Evolutionary conservation across 345 rosid genomes (phyloP), one percentile per base, ranked within the genome.

Genomic region (Lagerstroemia speciosa): DNA sequence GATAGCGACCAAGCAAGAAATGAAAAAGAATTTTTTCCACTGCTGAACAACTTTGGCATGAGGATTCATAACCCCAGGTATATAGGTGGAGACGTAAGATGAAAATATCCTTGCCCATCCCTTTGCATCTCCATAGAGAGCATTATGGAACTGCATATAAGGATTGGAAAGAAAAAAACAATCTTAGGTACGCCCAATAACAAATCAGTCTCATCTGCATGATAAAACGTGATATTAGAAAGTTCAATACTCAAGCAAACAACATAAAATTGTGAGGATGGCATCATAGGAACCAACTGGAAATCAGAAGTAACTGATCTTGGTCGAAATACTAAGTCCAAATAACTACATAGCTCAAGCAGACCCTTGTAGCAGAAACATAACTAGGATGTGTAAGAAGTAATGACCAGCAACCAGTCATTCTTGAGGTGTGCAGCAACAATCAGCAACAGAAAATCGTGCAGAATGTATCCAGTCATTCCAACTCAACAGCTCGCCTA

Each of bases 41-140:
- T 17, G 65, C 69, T 87, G 91, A 78, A 91, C 87, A 65, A 70
- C 46, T 75, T 73, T 75, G 30, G 85, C 53, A 74, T 93, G 97
- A 77, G 98, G 97, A 79, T 91, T 93, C 90, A 89, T 83, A 77
- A 91, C 83, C 37, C 87, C 82, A 34, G 83, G 89, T 76, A 87
- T 71, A 78, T 69, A 64, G 30, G 67, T 68, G 62, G 32, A 33
- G 55, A 82, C 6, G 80, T 40, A 78, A 10, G 89, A 74, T 48
- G 67, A 41, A 65, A 80, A 74, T 65, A 86, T 70, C 75, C 75
- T 89, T 31, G 87, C 91, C 89, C 98, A 89, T 14, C 98, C 90
- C 82, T 82, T 84, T 69, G 97, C 96, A 75, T 91, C n/a, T n/a
- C n/a, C n/a, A n/a, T n/a, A n/a, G n/a, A n/a, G n/a, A n/a, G n/a